These are phyloP conservation scores for Chlamydomonas sp. DNA, from an alignment of 139 green algal species.

Conservation along the genomic window DNA sequence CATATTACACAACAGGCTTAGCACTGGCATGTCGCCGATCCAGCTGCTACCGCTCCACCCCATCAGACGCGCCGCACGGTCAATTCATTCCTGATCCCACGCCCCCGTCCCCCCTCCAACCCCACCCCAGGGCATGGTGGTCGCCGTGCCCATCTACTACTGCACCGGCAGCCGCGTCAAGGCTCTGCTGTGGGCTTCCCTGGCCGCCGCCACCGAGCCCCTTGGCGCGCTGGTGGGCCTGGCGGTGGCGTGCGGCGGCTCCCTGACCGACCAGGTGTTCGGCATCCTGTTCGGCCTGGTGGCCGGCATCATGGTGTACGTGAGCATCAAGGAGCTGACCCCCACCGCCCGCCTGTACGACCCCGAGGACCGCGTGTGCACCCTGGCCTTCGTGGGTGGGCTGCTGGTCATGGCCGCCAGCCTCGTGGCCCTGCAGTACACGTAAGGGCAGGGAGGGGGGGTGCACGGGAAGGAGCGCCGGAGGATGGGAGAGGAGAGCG, in stretches of 20 bases:
- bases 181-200: slow-evolving; percentile 71
- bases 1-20: too few species aligned
- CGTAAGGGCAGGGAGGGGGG: too few species aligned
- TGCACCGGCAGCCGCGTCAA: slow-evolving; percentile 71
- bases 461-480: too few species aligned
- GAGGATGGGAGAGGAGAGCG: too few species aligned
- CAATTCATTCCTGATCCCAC: too few species aligned
- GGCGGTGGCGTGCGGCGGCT: slow-evolving; percentile 21
- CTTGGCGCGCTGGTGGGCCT: slow-evolving; percentile 74
- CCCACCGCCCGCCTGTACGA: slow-evolving; percentile 82
- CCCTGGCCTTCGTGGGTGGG: neutral
- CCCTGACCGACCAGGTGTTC: slow-evolving; percentile 4
- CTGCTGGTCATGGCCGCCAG: neutral
- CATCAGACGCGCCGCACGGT: too few species aligned
- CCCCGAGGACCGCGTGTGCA: slow-evolving; percentile 52
- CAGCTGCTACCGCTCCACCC: too few species aligned
- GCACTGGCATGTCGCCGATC: too few species aligned
- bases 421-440: neutral
- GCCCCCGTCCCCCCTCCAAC: too few species aligned
- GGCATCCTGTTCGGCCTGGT: slow-evolving; percentile 71
- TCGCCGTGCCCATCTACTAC: slow-evolving; percentile 87
- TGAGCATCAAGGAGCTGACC: slow-evolving; percentile 81
- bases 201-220: slow-evolving; percentile 80
- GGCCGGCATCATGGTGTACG: slow-evolving; percentile 59
- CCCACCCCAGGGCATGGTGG: slow-evolving; percentile 56